These are phyloP conservation scores for Russula ochroleuca DNA, from an alignment of 768 basidiomycete genomes.

Conservation along the genomic window DNA sequence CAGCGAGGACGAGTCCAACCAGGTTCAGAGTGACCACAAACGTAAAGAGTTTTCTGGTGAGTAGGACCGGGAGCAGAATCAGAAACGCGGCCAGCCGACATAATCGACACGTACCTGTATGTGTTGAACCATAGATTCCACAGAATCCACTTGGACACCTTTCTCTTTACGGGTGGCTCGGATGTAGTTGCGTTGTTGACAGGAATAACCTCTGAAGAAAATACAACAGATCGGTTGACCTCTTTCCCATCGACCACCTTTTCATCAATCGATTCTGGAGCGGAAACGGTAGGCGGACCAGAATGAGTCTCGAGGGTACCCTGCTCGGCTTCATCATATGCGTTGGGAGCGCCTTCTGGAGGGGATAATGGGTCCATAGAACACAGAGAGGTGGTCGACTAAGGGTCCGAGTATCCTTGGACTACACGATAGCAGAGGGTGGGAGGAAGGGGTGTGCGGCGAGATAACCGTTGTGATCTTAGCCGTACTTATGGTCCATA, in stretches of 20 bases:
- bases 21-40: slow-evolving; percentile 46
- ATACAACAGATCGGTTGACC: not conserved
- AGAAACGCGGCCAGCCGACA: slow-evolving; percentile 14
- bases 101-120: slow-evolving; percentile 50
- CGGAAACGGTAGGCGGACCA: slow-evolving; percentile 12
- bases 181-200: slow-evolving; percentile 32
- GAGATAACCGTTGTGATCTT: not conserved
- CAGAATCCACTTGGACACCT: slow-evolving; percentile 54
- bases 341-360: slow-evolving; percentile 27
- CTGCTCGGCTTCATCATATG: slow-evolving; percentile 34
- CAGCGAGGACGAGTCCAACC: slow-evolving; percentile 55
- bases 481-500: slow-evolving; percentile 22
- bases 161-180: slow-evolving; percentile 43
- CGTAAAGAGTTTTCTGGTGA: slow-evolving; percentile 14
- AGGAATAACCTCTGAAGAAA: slow-evolving; percentile 37
- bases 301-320: slow-evolving; percentile 28
- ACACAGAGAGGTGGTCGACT: slow-evolving; percentile 18
- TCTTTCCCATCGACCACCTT: slow-evolving; percentile 27
- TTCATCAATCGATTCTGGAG: not conserved
- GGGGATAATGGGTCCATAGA: slow-evolving; percentile 28
- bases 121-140: slow-evolving; percentile 76
- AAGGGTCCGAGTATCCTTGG: not conserved
- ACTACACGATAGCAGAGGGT: not conserved
- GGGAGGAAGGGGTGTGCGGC: not conserved
- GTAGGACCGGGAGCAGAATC: slow-evolving; percentile 1